Conservation (phyloP, 768 basidiomycete genomes). For the Phylloporus arenicola region DNA sequence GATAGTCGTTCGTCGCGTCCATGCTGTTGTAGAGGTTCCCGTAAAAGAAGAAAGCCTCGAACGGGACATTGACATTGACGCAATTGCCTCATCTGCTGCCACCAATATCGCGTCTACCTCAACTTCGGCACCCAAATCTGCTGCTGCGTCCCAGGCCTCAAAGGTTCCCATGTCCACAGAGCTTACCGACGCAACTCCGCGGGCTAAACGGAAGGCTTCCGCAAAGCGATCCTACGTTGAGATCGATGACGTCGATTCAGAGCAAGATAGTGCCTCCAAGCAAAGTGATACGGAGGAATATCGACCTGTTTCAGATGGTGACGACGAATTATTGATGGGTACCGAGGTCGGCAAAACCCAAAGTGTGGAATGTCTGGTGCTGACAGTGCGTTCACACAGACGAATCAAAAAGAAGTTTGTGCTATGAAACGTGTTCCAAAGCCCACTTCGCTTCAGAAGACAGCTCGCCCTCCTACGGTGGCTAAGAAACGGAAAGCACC, state of each 20-base stretch:
- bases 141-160: constrained; percentile 7
- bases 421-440: constrained; percentile 25
- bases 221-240: constrained; percentile 27
- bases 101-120: constrained; percentile 14
- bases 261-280: constrained; percentile 6
- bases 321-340: constrained; percentile 60
- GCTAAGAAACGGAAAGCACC: constrained; percentile 22
- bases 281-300: constrained; percentile 10
- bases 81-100: constrained; percentile 7
- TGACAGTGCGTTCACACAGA: constrained; percentile 31
- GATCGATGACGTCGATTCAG: constrained; percentile 28
- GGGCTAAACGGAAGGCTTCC: constrained; percentile 15
- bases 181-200: constrained; percentile 7
- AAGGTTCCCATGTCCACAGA: constrained; percentile 6
- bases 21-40: constrained; percentile 50
- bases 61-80: constrained; percentile 22
- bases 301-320: constrained; percentile 36
- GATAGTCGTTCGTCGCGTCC: constrained; percentile 55
- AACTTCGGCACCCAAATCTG: constrained; percentile 4
- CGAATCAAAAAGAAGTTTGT: constrained; percentile 36
- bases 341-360: constrained; percentile 40
- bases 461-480: not conserved
- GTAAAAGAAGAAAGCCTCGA: constrained; percentile 60
- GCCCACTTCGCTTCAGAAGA: constrained; percentile 2
- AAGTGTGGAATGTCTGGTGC: not conserved